Base-by-base conservation (phyloP, 148 eudicot genomes). In the Vaccinium myrtillus region DNA sequence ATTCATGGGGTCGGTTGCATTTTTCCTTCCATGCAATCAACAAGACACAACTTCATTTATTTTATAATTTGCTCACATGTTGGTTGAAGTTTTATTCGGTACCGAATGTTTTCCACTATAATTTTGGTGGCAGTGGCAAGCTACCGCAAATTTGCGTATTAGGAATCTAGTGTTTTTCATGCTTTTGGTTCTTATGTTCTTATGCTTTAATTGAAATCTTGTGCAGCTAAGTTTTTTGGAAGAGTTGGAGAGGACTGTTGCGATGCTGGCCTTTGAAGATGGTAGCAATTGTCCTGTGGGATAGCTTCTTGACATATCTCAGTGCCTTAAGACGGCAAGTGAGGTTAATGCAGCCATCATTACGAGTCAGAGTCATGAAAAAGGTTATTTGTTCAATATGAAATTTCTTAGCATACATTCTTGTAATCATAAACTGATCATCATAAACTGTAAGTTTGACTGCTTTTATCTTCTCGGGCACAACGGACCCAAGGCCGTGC, bases 291-390 rank as follows among this genome's bases (percentile, higher is more conserved):
- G 94, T 77, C 98, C 97, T 56, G 94, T 94, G 77, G 90, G 95
- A 75, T 95, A 94, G 58, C 93, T 96, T 79, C 84, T 32, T 32
- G 36, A 93, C 87, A 88, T 93, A 82, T 96, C 97, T 19, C 98
- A 96, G 84, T 97, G 97, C 79, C 88, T 89, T 51, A 32, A 96
- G 91, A 96, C 97, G 18, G 99, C 99, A 27, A 94, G 95, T 86
- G 99, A 96, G 87, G 95, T 96, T 30, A 93, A 96, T 90, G 98
- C 99, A 19, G 99, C 99, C 70, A 96, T 96, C 79, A 97, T 94
- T 75, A 93, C 95, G 27, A 93, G 97, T 88, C 99, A 96, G 87
- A 93, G 93, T 90, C 97, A 93, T 85, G 99, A 96, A 89, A 96
- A 96, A 88, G 99, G 98, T 94, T 80, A 85, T 0, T 23, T 51